These are phyloP conservation scores for Aspergillus kassunensis DNA, from an alignment of 495 filamentous ascomycete genomes.

Conservation along the genomic window DNA sequence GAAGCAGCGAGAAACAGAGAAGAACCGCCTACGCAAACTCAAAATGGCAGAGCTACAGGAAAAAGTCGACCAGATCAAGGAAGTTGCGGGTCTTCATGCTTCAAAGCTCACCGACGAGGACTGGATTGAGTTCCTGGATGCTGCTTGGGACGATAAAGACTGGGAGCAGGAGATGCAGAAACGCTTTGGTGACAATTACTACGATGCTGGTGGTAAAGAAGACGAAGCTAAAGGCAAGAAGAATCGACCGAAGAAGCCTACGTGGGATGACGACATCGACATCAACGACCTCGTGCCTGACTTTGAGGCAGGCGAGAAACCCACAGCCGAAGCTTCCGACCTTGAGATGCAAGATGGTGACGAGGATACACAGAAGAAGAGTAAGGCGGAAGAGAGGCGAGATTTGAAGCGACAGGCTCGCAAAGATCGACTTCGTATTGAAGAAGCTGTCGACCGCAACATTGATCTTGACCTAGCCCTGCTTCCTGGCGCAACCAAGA, in stretches of 20 bases:
- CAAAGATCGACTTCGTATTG: slow-evolving; percentile 75
- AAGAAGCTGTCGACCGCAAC: slow-evolving; percentile 79
- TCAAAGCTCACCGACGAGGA: slow-evolving; percentile 68
- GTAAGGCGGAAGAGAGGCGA: slow-evolving; percentile 59
- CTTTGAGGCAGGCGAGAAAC: slow-evolving; percentile 63
- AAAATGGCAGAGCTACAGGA: slow-evolving; percentile 85
- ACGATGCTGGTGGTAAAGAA: slow-evolving; percentile 51
- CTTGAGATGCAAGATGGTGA: slow-evolving; percentile 47
- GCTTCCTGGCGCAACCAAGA: slow-evolving; percentile 51
- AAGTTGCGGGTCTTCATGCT: slow-evolving; percentile 70
- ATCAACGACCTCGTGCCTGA: slow-evolving; percentile 89
- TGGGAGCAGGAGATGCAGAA: slow-evolving; percentile 89
- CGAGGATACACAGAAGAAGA: slow-evolving; percentile 54
- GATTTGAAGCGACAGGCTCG: slow-evolving; percentile 72
- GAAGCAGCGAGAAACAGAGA: slow-evolving; percentile 70
- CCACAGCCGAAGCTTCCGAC: slow-evolving; percentile 52
- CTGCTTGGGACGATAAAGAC: slow-evolving; percentile 75
- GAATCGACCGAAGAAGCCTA: slow-evolving; percentile 79
- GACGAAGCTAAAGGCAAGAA: slow-evolving; percentile 45
- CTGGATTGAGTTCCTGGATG: slow-evolving; percentile 78
- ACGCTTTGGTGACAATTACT: slow-evolving; percentile 85
- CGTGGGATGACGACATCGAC: slow-evolving; percentile 95
- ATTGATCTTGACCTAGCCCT: slow-evolving; percentile 66
- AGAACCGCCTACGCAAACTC: slow-evolving; percentile 75
- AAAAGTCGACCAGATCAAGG: slow-evolving; percentile 76